Evolutionary conservation across 495 filamentous ascomycete genomes (phyloP).

Genomic region (Penicillium argentinense): DNA sequence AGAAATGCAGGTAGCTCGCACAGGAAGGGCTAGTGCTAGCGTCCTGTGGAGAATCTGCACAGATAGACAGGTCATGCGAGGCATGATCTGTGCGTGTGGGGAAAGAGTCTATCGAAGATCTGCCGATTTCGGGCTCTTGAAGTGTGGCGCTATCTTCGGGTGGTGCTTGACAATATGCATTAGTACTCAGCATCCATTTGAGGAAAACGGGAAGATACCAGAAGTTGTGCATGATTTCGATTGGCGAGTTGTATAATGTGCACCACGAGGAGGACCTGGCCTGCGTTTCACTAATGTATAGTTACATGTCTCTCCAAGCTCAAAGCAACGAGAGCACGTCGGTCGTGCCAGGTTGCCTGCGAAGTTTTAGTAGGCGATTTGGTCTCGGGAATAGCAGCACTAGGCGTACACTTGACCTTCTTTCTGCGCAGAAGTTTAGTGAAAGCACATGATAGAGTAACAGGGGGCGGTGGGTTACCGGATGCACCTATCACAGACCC

Average conservation of each 20-base stretch:
- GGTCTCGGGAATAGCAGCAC: not conserved
- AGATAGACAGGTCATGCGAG: not conserved
- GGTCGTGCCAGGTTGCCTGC: conserved; percentile 18
- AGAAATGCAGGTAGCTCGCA: conserved; percentile 2
- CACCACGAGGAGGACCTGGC: conserved; percentile 14
- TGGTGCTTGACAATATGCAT: not conserved
- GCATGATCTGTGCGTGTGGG: not conserved
- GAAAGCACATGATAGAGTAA: not conserved
- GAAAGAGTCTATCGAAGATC: not conserved
- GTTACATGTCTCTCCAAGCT: conserved; percentile 17
- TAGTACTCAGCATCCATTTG: not conserved
- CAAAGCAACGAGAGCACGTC: conserved; percentile 23
- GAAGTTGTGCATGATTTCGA: conserved; percentile 2
- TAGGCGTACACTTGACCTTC: conserved; percentile 17
- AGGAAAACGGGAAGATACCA: too few relatives aligned
- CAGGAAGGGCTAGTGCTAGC: too few relatives aligned
- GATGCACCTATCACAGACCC: conserved; percentile 19
- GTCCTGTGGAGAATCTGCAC: conserved; percentile 2
- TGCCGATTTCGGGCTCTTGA: not conserved
- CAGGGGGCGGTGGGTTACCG: conserved; percentile 4
- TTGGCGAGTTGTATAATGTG: not conserved
- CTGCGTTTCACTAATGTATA: conserved; percentile 10
- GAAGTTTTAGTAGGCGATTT: not conserved
- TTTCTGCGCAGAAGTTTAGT: conserved; percentile 13
- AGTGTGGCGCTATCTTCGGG: not conserved